Conservation (phyloP, 805 yeast genomes). For the Lipomyces anomalus region DNA sequence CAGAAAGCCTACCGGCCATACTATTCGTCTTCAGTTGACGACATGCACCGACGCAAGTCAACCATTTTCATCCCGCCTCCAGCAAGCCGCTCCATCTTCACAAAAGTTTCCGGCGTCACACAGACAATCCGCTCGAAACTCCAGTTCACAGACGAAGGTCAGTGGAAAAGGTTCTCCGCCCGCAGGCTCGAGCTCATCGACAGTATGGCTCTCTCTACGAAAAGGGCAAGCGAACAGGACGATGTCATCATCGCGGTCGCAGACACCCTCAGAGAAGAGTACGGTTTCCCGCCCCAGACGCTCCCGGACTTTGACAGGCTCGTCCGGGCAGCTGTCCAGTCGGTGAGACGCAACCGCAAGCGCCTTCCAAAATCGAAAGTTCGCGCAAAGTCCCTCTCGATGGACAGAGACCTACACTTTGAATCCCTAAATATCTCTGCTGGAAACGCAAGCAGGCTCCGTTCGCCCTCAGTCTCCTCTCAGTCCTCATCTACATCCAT, state of each 20-base stretch:
- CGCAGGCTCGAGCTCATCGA: constrained; percentile 86
- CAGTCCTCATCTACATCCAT: not conserved
- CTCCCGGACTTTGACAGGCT: constrained; percentile 77
- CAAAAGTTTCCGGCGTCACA: constrained; percentile 42
- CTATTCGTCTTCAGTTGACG: not conserved
- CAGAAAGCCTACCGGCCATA: not conserved
- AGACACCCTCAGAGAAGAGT: constrained; percentile 67
- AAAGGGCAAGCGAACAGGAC: constrained; percentile 92
- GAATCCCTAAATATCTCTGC: not conserved
- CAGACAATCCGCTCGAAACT: constrained; percentile 55
- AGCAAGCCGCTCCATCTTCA: constrained; percentile 3
- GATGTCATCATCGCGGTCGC: constrained; percentile 75
- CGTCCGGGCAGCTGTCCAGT: constrained; percentile 89
- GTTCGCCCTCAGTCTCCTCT: not conserved
- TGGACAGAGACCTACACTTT: constrained; percentile 6
- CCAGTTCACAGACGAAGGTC: constrained; percentile 70
- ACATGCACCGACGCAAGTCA: constrained; percentile 5
- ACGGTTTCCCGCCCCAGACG: constrained; percentile 55
- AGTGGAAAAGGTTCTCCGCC: constrained; percentile 89
- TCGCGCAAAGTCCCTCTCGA: constrained; percentile 11
- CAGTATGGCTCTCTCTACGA: constrained; percentile 51
- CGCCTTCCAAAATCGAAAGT: constrained; percentile 44
- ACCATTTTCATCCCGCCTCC: constrained; percentile 20
- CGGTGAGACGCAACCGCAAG: constrained; percentile 82
- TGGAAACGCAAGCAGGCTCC: not conserved